A percentile compares a stretch with the other conserved stretches of the same genome.
phyloP scores from a whole-genome alignment of 768 basidiomycete species.

The Lactifluus subvellereus region DNA sequence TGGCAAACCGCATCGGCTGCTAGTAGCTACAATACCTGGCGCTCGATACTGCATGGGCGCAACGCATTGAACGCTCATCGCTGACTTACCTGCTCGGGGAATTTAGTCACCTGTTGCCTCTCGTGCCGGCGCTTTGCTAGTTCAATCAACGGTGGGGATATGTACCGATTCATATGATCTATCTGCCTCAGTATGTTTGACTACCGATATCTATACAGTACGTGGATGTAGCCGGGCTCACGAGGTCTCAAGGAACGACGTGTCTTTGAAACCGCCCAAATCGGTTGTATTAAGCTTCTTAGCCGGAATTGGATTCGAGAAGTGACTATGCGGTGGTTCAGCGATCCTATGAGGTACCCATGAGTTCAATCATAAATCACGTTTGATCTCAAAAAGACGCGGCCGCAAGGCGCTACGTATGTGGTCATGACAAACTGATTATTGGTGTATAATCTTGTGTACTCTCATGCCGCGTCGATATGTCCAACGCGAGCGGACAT shows the following conservation, averaged over 20 bases:
- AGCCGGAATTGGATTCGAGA: neutral
- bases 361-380: neutral
- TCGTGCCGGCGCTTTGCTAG: neutral
- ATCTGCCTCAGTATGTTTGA: neutral
- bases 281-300: neutral
- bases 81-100: neutral
- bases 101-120: neutral
- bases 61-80: neutral
- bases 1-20: neutral
- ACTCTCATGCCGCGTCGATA: neutral
- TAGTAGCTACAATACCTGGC: neutral
- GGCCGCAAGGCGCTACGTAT: neutral
- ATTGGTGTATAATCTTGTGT: neutral
- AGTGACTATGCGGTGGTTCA: neutral
- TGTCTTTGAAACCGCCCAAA: no score
- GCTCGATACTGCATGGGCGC: neutral
- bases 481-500: neutral
- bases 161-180: neutral
- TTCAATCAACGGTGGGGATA: neutral
- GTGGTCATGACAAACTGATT: neutral
- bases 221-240: neutral
- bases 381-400: neutral
- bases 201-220: neutral
- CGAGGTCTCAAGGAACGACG: no score
- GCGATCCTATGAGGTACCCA: neutral